Conservation (phyloP, 108 stramenopile species). For the Conticribra weissflogii region DNA sequence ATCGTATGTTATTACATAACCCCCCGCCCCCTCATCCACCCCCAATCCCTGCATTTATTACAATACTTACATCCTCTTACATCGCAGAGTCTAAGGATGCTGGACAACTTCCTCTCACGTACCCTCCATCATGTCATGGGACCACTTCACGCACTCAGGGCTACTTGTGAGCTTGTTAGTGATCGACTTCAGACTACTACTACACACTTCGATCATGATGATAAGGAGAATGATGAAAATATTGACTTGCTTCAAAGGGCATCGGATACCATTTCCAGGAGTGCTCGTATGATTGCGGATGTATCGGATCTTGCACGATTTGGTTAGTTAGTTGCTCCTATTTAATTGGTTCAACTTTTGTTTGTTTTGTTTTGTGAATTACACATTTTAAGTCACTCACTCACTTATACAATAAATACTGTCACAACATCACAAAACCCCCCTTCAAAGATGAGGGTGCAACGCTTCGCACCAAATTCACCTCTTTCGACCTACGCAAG, state of each 20-base stretch:
- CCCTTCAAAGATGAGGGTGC: constrained; percentile 25
- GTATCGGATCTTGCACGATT: constrained; percentile 36
- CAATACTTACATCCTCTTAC: too few relatives aligned
- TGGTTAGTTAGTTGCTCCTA: neutral
- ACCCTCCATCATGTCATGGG: constrained; percentile 56
- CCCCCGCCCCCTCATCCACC: too few relatives aligned
- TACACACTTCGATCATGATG: neutral
- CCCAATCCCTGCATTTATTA: too few relatives aligned
- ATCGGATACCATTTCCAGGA: constrained; percentile 23
- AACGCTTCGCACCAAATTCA: constrained; percentile 11
- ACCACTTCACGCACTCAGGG: constrained; percentile 36
- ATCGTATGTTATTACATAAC: too few relatives aligned
- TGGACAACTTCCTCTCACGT: constrained; percentile 45
- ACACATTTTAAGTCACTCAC: too few relatives aligned
- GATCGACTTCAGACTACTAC: constrained; percentile 23
- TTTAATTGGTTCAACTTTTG: neutral
- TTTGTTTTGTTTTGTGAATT: too few relatives aligned
- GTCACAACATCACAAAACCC: neutral
- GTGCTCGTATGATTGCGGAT: constrained; percentile 33
- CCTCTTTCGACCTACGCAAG: constrained; percentile 14
- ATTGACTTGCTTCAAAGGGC: constrained; percentile 23
- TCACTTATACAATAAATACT: too few relatives aligned
- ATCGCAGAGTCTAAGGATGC: constrained; percentile 19
- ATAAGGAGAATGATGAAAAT: constrained; percentile 10
- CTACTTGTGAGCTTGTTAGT: constrained; percentile 31